Evolutionary conservation across 1,284 basidiomycete species (phyloP).

Genomic region (Agroathelia rolfsii): DNA sequence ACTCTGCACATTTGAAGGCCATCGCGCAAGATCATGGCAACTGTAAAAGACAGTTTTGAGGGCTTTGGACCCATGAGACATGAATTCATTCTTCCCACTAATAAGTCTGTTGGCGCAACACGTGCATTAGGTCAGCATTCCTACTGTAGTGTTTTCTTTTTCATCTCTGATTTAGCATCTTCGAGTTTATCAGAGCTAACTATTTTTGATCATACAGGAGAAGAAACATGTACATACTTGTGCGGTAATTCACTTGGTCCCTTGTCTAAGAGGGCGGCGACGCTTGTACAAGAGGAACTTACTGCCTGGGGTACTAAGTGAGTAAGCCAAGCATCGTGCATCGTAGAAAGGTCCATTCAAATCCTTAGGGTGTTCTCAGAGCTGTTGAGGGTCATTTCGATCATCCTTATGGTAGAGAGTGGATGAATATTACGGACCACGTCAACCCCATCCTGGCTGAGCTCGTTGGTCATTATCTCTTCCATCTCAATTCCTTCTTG

Average conservation of each 20-base stretch:
- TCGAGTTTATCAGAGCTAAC: too few relatives aligned
- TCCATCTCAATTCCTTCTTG: constrained; percentile 4
- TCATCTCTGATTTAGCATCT: constrained; percentile 6
- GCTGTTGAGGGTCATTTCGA: constrained; percentile 89
- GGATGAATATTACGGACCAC: constrained; percentile 74
- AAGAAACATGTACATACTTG: constrained; percentile 69
- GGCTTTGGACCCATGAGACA: constrained; percentile 37
- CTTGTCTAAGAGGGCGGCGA: constrained; percentile 63
- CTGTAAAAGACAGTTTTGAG: too few relatives aligned
- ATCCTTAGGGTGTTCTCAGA: too few relatives aligned
- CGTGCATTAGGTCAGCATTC: constrained; percentile 28
- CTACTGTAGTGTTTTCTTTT: constrained; percentile 25
- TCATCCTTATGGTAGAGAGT: constrained; percentile 77
- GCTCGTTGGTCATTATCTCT: constrained; percentile 65
- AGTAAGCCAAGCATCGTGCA: constrained; percentile 14
- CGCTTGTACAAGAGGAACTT: constrained; percentile 78
- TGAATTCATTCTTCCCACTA: constrained; percentile 57
- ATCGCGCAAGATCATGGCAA: too few relatives aligned
- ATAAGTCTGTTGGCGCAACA: constrained; percentile 41
- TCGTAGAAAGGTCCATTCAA: constrained; percentile 8
- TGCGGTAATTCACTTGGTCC: constrained; percentile 95
- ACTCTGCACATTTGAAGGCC: too few relatives aligned
- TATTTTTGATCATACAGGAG: constrained; percentile 27
- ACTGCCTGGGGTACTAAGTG: constrained; percentile 81
- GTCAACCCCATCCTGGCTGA: constrained; percentile 73